These are phyloP conservation scores for Chrysoporthe deuterocubensis DNA, from an alignment of 2,329 filamentous ascomycete species.

Conservation along the genomic window DNA sequence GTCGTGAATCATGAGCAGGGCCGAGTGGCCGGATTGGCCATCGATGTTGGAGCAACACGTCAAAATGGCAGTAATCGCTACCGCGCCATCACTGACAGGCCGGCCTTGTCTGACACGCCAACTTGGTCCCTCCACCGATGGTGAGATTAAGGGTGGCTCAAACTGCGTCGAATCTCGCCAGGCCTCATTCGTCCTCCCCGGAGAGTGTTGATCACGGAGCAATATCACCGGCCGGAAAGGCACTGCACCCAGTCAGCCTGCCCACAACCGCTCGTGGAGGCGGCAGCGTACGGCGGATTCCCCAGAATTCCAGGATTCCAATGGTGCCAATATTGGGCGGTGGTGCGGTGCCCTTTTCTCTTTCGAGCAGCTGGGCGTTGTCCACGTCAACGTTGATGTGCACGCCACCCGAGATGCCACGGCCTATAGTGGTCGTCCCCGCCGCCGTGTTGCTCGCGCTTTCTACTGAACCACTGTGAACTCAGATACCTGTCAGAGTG, in stretches of 20 bases:
- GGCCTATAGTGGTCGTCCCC: neutral
- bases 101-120: neutral
- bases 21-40: neutral
- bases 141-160: neutral
- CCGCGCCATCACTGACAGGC: neutral
- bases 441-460: neutral
- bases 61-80: neutral
- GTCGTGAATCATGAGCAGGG: slow-evolving; percentile 8
- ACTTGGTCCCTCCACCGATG: neutral
- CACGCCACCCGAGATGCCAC: neutral
- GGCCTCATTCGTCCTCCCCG: neutral
- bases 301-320: neutral
- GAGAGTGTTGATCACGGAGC: neutral
- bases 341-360: neutral
- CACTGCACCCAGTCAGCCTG: neutral
- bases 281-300: neutral
- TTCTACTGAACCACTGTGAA: neutral
- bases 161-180: neutral
- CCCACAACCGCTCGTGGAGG: neutral
- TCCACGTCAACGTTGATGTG: neutral
- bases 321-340: neutral
- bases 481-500: neutral
- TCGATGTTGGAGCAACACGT: neutral
- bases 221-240: neutral
- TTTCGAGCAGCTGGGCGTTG: neutral